These are phyloP conservation scores for Takashimella koratensis DNA, from an alignment of 1,284 basidiomycete species.

Conservation along the genomic window DNA sequence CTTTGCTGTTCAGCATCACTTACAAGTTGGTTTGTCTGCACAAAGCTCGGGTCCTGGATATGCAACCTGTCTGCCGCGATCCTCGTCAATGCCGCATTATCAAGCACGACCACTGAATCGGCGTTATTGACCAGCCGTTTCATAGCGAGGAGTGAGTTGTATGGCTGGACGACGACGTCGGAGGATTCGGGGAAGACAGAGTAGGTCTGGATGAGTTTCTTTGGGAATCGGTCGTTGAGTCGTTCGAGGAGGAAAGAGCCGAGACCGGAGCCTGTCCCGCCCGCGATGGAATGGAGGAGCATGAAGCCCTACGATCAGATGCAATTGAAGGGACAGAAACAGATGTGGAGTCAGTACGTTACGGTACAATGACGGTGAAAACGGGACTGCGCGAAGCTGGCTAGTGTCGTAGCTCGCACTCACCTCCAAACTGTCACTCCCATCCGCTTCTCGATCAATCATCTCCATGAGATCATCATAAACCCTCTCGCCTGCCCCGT, in stretches of 20 bases:
- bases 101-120: conserved; percentile 94
- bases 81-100: conserved; percentile 88
- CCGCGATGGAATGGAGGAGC: conserved; percentile 97
- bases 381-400: background rate
- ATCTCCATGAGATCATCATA: conserved; percentile 99
- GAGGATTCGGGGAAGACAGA: conserved; percentile 95
- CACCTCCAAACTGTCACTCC: conserved; percentile 95
- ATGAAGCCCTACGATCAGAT: conserved; percentile 84
- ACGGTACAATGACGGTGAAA: background rate
- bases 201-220: conserved; percentile 99
- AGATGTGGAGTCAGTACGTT: background rate
- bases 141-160: conserved; percentile 90
- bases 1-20: conserved; percentile 25
- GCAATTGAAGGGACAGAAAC: background rate
- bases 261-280: conserved; percentile 95
- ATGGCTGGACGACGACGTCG: conserved; percentile 97
- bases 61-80: conserved; percentile 91
- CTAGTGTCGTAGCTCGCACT: conserved; percentile 17
- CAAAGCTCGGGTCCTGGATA: conserved; percentile 84
- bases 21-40: conserved; percentile 92
- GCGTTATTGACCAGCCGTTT: conserved; percentile 95
- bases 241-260: conserved; percentile 96
- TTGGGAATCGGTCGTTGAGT: conserved; percentile 95
- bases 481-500: conserved; percentile 79
- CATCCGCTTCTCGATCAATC: conserved; percentile 97